These are phyloP conservation scores for Microbotryomycetes sp. DNA, from an alignment of 1,284 basidiomycete genomes.

Conservation along the genomic window DNA sequence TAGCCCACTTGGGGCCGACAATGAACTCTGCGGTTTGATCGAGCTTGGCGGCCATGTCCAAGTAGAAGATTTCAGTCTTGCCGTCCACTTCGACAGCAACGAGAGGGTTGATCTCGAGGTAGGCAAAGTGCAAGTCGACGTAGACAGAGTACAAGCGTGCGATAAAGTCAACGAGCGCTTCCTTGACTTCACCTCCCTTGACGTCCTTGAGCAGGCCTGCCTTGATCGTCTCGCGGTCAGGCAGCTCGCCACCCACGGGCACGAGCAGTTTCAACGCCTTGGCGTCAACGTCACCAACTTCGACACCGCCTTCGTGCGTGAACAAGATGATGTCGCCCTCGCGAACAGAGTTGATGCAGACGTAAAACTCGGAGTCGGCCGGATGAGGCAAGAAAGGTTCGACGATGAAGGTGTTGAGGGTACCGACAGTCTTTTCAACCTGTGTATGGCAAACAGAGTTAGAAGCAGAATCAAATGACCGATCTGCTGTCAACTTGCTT, in stretches of 20 bases:
- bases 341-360: slow-evolving; percentile 93
- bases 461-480: neutral
- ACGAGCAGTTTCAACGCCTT: slow-evolving; percentile 89
- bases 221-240: slow-evolving; percentile 66
- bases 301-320: slow-evolving; percentile 98
- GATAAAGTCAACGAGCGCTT: slow-evolving; percentile 86
- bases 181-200: slow-evolving; percentile 65
- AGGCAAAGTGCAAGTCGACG: slow-evolving; percentile 65
- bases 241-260: slow-evolving; percentile 63
- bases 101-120: slow-evolving; percentile 99
- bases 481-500: slow-evolving; percentile 49
- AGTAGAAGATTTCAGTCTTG: slow-evolving; percentile 80
- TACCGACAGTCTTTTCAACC: slow-evolving; percentile 90
- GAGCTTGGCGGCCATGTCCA: slow-evolving; percentile 99
- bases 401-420: slow-evolving; percentile 94
- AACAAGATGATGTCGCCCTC: slow-evolving; percentile 96
- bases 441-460: slow-evolving; percentile 37
- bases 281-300: slow-evolving; percentile 96
- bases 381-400: slow-evolving; percentile 97
- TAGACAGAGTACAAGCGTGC: slow-evolving; percentile 93
- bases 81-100: slow-evolving; percentile 79
- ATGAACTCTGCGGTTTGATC: slow-evolving; percentile 97
- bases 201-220: slow-evolving; percentile 70
- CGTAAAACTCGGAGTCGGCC: slow-evolving; percentile 90
- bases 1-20: slow-evolving; percentile 97